phyloP scores from a whole-genome alignment of 768 basidiomycete genomes.

The Goffeauzyma gilvescens region DNA sequence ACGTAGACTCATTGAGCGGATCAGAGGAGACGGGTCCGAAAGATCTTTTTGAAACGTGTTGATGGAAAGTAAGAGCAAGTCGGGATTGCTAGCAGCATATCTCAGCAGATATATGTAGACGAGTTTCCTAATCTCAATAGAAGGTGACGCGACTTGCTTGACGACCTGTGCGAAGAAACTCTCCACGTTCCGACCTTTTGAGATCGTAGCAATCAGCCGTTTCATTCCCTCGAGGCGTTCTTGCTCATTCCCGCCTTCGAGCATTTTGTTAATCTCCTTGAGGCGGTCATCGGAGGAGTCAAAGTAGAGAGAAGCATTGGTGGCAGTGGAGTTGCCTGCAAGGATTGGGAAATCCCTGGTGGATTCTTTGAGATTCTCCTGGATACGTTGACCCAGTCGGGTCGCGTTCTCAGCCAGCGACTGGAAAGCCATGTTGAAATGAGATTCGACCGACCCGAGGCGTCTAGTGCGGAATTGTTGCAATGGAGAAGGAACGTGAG shows the following conservation, averaged over 20 bases:
- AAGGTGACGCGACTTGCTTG: slow-evolving; percentile 82
- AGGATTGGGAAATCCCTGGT: slow-evolving; percentile 28
- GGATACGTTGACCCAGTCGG: slow-evolving; percentile 25
- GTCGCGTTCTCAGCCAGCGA: slow-evolving; percentile 10
- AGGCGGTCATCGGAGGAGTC: slow-evolving; percentile 52
- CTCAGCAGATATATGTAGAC: slow-evolving; percentile 94
- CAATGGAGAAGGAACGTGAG: no score
- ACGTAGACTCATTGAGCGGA: slow-evolving; percentile 85
- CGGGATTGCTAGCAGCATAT: slow-evolving; percentile 82
- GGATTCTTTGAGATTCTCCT: slow-evolving; percentile 31
- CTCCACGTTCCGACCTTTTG: slow-evolving; percentile 75
- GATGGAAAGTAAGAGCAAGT: slow-evolving; percentile 83
- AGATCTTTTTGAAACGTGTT: slow-evolving; percentile 98
- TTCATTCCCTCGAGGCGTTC: slow-evolving; percentile 94
- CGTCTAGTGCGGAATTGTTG: neutral
- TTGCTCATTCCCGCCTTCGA: slow-evolving; percentile 55
- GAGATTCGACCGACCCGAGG: neutral
- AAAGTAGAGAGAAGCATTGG: slow-evolving; percentile 15
- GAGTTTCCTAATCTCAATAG: slow-evolving; percentile 84
- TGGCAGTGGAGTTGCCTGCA: slow-evolving; percentile 15
- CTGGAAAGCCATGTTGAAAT: slow-evolving; percentile 2
- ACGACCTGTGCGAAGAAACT: slow-evolving; percentile 92
- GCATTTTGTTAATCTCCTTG: slow-evolving; percentile 62
- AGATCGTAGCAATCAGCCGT: slow-evolving; percentile 77
- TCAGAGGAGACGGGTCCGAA: slow-evolving; percentile 74